Evolutionary conservation across 2,329 filamentous ascomycete genomes (phyloP).

Genomic region (Endothia cerciana): DNA sequence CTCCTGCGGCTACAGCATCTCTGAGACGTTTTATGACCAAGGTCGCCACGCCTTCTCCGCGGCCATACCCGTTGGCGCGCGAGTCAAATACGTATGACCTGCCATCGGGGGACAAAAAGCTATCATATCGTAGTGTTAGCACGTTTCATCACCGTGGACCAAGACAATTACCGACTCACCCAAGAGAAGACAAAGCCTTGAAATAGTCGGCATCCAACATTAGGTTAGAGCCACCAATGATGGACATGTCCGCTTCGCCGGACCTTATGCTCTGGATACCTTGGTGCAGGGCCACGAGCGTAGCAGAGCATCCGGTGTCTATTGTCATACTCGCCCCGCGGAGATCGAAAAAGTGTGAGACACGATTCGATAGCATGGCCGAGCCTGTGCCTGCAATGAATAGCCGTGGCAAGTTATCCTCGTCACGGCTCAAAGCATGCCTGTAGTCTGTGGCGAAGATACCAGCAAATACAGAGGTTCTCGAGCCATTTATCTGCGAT

Average conservation of each 20-base stretch:
- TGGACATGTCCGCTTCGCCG: constrained; percentile 23
- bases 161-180: no score
- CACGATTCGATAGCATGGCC: constrained; percentile 23
- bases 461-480: no score
- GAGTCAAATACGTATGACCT: constrained; percentile 10
- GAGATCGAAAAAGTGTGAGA: constrained; percentile 47
- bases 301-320: constrained; percentile 51
- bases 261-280: neutral
- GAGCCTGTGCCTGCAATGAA: constrained; percentile 40
- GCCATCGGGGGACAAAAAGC: constrained; percentile 10
- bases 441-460: no score
- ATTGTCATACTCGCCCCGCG: constrained; percentile 47
- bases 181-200: neutral
- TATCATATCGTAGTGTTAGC: no score
- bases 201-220: constrained; percentile 32
- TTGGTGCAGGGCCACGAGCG: constrained; percentile 38
- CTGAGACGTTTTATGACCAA: constrained; percentile 6
- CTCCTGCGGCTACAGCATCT: constrained; percentile 41
- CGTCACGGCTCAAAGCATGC: no score
- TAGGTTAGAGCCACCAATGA: constrained; percentile 33
- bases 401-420: no score
- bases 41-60: constrained; percentile 4
- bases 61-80: constrained; percentile 13
- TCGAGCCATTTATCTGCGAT: no score
- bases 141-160: no score